Base-by-base conservation (phyloP, 306 rosid genomes). In the Gastrolobium villosum region DNA sequence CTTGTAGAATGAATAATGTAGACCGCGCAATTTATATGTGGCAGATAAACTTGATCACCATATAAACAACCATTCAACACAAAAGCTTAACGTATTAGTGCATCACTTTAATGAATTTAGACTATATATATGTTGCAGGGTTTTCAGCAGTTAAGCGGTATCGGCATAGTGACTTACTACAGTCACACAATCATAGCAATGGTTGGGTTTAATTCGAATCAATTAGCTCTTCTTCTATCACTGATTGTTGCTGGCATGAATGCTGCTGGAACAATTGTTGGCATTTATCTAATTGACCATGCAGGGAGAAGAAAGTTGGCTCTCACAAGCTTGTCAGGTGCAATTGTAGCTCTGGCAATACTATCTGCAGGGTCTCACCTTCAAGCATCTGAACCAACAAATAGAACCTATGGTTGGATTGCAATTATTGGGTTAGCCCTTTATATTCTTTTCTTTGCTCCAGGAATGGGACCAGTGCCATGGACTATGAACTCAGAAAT, bases 121-220 rank as follows among this genome's bases (percentile, higher is more conserved):
- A 20, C 26, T 20, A 20, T 20, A 20, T n/a, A 4, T 77, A 50
- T 35, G 67, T 30, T 74, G 80, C 87, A 91, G 97, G 97, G 92
- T 36, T 91, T 91, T 79, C 97, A 89, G 86, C 94, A 91, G 84
- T 91, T 91, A 75, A 89, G 90, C 2, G 97, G 97, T 68, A 89
- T 91, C 86, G 87, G 90, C 88, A 91, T 92, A 6, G 94, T 89
- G 71, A 91, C 89, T 72, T 70, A 79, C 55, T 79, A 77, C 69
- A 67, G 75, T 41, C 75, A 75, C 61, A 67, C 77, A 55, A 91
- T 91, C 72, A 92, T 91, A 67, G 88, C 87, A 79, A 85, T 87
- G 91, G 94, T 92, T 31, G 97, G 97, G 79, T 86, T 91, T n/a
- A 31, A 69, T 45, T 83, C 94, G 79, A 91, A 91, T 80, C 87